Conservation (phyloP, 2,329 filamentous ascomycete species). For the Blumeria hordei region DNA sequence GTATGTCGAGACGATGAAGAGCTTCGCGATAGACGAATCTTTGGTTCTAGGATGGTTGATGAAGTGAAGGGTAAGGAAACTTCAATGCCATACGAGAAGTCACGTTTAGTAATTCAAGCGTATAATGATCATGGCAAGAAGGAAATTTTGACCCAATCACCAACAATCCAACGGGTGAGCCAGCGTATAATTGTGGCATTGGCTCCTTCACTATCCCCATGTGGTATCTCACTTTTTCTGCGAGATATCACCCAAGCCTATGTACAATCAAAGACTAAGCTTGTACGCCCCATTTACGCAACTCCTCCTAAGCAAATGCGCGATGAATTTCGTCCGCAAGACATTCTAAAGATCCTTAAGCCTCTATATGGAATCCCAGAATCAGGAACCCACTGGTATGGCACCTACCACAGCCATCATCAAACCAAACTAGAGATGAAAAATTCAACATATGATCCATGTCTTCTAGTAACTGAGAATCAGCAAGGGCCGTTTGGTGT, state of each 20-base stretch:
- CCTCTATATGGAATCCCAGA: constrained; percentile 2
- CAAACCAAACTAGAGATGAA: neutral
- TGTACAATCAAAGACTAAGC: neutral
- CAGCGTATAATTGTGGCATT: neutral
- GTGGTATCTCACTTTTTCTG: neutral
- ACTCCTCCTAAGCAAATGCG: neutral
- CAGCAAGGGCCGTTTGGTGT: constrained; percentile 1
- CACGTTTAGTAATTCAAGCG: constrained; percentile 1
- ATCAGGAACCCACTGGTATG: constrained; percentile 2
- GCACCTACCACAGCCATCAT: neutral
- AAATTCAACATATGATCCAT: constrained; percentile 1
- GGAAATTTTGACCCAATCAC: neutral
- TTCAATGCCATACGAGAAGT: neutral
- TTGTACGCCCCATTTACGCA: neutral
- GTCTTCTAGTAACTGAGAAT: neutral
- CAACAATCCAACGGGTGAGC: neutral
- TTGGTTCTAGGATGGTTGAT: neutral
- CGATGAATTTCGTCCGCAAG: neutral
- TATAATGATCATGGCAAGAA: neutral
- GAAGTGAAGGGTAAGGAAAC: neutral
- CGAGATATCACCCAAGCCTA: neutral
- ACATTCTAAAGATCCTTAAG: neutral
- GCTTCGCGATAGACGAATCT: neutral
- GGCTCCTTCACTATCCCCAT: neutral
- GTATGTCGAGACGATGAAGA: neutral